These are phyloP conservation scores for Fraxinus greggii DNA, from an alignment of 305 asterid genomes.

Conservation along the genomic window DNA sequence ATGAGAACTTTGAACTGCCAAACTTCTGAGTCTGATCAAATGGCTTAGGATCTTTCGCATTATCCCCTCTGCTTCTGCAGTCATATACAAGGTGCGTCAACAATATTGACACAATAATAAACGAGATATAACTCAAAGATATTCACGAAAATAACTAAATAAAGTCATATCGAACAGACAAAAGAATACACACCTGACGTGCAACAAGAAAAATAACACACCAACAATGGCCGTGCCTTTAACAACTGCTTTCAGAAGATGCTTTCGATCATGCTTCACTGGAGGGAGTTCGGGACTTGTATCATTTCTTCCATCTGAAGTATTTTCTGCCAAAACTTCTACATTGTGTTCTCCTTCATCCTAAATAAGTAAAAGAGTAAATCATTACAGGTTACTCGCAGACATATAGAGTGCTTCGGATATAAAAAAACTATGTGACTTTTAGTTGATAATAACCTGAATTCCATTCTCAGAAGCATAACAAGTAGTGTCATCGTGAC, in stretches of 20 bases:
- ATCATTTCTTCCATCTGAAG: slow-evolving; percentile 24
- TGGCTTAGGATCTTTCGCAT: slow-evolving; percentile 28
- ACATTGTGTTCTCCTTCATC: slow-evolving; percentile 20
- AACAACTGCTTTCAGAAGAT: slow-evolving; percentile 55
- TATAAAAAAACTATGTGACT: slow-evolving; percentile 7
- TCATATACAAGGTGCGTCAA: slow-evolving; percentile 12
- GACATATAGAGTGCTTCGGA: not conserved
- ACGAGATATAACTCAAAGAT: not conserved
- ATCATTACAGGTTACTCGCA: not conserved
- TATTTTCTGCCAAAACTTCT: slow-evolving; percentile 14
- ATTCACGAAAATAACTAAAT: not conserved
- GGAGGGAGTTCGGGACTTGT: slow-evolving; percentile 19
- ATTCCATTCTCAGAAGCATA: slow-evolving; percentile 21
- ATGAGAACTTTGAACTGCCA: slow-evolving; percentile 32
- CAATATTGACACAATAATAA: not conserved
- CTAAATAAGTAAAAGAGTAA: slow-evolving; percentile 33
- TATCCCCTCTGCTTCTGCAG: slow-evolving; percentile 41
- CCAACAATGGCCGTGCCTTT: slow-evolving; percentile 80
- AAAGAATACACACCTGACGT: slow-evolving; percentile 49
- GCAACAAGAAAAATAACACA: slow-evolving; percentile 52
- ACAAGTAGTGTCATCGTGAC: slow-evolving; percentile 17
- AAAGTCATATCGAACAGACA: not conserved
- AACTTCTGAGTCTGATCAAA: slow-evolving; percentile 22
- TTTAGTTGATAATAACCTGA: slow-evolving; percentile 35
- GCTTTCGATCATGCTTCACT: slow-evolving; percentile 30